Conservation (phyloP, 768 basidiomycete species). For the Pleurotus eryngii region DNA sequence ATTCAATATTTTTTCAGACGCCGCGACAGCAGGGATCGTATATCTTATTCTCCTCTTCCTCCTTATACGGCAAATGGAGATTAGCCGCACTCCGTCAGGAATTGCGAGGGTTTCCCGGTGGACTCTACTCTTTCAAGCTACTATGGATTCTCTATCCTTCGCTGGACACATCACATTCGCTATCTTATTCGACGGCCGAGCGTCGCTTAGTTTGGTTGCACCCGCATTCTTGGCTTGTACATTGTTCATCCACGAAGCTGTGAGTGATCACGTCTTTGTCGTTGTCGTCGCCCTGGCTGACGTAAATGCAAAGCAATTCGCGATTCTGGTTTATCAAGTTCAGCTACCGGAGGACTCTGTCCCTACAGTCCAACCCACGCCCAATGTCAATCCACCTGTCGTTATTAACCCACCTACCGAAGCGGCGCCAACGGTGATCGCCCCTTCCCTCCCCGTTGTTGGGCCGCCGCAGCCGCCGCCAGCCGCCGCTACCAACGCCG, state of each 20-base stretch:
- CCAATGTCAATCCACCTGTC: slow-evolving; percentile 13
- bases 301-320: slow-evolving; percentile 65
- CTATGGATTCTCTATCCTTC: slow-evolving; percentile 81
- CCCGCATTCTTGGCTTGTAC: slow-evolving; percentile 83
- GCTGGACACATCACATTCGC: slow-evolving; percentile 88
- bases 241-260: slow-evolving; percentile 80
- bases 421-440: slow-evolving; percentile 17
- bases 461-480: slow-evolving; percentile 27
- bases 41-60: slow-evolving; percentile 68
- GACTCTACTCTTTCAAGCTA: slow-evolving; percentile 77
- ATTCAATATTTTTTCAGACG: slow-evolving; percentile 46
- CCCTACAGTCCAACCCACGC: slow-evolving; percentile 9
- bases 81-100: slow-evolving; percentile 73
- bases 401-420: slow-evolving; percentile 10
- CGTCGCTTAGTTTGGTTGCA: slow-evolving; percentile 77
- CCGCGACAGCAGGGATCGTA: slow-evolving; percentile 60
- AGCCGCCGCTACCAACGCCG: background rate
- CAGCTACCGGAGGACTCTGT: slow-evolving; percentile 71
- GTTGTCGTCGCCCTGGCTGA: background rate
- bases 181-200: slow-evolving; percentile 76
- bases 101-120: slow-evolving; percentile 79
- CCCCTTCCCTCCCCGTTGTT: slow-evolving; percentile 11
- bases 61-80: slow-evolving; percentile 71
- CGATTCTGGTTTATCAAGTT: slow-evolving; percentile 74
- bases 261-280: slow-evolving; percentile 32